phyloP scores from a whole-genome alignment of 2,329 filamentous ascomycete species.

The Chalara sp. region DNA sequence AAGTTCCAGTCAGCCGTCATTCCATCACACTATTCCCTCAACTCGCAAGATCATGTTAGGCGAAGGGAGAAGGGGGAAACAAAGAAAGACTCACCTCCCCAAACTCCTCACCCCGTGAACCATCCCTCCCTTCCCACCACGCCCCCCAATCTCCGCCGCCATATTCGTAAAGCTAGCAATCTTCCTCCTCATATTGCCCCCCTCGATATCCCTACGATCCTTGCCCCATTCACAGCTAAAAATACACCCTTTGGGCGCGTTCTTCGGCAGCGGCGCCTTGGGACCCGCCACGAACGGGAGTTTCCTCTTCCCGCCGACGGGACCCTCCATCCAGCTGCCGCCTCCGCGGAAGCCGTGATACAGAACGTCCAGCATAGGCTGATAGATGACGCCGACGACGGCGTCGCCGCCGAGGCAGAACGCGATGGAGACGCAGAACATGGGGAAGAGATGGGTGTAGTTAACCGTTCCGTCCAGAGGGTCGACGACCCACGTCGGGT shows the following conservation, averaged over 20 bases:
- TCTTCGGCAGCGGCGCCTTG: constrained; percentile 53
- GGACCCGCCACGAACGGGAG: constrained; percentile 59
- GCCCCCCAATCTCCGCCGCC: constrained; percentile 57
- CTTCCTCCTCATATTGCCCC: constrained; percentile 65
- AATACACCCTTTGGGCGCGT: constrained; percentile 62
- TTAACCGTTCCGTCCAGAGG: constrained; percentile 74
- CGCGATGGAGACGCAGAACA: constrained; percentile 75
- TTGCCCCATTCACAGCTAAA: constrained; percentile 79
- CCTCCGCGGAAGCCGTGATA: constrained; percentile 61
- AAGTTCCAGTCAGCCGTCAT: constrained; percentile 21
- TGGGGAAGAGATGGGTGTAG: constrained; percentile 73
- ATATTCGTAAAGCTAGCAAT: constrained; percentile 71
- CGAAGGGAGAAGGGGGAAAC: constrained; percentile 6
- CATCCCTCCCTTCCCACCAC: constrained; percentile 66
- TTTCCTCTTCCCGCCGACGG: constrained; percentile 42
- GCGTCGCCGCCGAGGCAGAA: constrained; percentile 55
- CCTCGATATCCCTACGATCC: constrained; percentile 58
- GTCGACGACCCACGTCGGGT: constrained; percentile 71
- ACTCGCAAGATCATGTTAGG: constrained; percentile 20
- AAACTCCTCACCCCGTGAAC: constrained; percentile 70
- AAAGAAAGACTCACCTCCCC: constrained; percentile 33
- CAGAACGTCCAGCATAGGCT: constrained; percentile 61
- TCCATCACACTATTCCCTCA: neutral
- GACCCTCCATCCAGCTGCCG: constrained; percentile 47
- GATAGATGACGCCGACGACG: constrained; percentile 64